Conservation (phyloP, 1,284 basidiomycete genomes). For the Mycena citricolor region DNA sequence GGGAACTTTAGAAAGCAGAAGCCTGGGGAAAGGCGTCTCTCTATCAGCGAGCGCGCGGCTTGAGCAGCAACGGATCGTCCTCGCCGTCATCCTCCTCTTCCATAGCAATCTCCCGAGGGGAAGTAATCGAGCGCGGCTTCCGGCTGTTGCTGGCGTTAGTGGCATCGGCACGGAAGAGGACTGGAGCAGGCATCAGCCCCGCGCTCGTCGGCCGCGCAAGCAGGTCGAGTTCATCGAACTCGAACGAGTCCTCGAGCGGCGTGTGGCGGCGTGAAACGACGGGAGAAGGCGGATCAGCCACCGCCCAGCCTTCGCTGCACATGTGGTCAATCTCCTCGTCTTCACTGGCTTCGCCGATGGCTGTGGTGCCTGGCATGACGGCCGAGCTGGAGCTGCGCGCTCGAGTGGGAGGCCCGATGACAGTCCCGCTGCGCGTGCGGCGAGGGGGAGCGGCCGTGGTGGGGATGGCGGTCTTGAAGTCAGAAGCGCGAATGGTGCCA, state of each 20-base stretch:
- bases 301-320: constrained; percentile 31
- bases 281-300: constrained; percentile 35
- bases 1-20: no score
- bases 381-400: constrained; percentile 4
- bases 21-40: no score
- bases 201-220: constrained; percentile 2
- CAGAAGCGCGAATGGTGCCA: constrained; percentile 49
- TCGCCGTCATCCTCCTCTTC: constrained; percentile 19
- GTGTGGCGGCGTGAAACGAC: constrained; percentile 26
- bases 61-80: constrained; percentile 22
- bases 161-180: background rate
- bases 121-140: no score
- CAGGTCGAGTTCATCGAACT: constrained; percentile 4
- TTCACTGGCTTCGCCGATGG: constrained; percentile 18
- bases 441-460: no score
- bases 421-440: constrained; percentile 10
- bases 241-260: no score
- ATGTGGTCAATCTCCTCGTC: constrained; percentile 25
- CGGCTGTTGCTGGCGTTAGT: background rate
- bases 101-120: background rate
- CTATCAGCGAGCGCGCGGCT: no score
- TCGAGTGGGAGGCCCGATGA: constrained; percentile 11
- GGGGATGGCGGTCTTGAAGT: constrained; percentile 29
- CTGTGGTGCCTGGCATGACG: background rate
- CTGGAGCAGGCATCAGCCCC: constrained; percentile 14